phyloP scores from a whole-genome alignment of 805 yeast species.

The Wickerhamiella siamensis region DNA sequence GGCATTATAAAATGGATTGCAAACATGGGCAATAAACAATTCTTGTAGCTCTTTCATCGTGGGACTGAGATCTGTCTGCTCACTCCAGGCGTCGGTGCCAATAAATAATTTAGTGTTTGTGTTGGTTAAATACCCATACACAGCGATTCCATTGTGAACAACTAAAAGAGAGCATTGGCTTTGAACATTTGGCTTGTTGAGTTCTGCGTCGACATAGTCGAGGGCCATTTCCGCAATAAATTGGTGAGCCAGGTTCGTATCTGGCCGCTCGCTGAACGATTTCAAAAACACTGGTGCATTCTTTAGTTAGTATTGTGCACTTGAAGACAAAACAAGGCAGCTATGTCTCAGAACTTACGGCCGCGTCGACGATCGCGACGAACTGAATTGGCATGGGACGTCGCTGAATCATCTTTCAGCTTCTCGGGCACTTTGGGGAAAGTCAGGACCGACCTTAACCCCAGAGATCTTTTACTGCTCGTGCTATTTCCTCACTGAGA shows the following conservation, averaged over 20 bases:
- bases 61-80: slow-evolving; percentile 6
- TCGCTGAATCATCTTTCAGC: not conserved
- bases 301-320: not conserved
- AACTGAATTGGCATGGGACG: slow-evolving; percentile 11
- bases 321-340: too few species aligned
- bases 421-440: too few species aligned
- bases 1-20: slow-evolving; percentile 23
- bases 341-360: slow-evolving; percentile 2
- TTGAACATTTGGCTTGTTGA: slow-evolving; percentile 10
- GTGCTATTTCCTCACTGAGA: too few species aligned
- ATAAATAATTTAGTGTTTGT: slow-evolving; percentile 23
- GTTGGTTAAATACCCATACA: slow-evolving; percentile 24
- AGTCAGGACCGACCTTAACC: too few species aligned
- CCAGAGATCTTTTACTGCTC: too few species aligned
- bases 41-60: slow-evolving; percentile 17
- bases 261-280: slow-evolving; percentile 10
- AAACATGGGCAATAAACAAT: slow-evolving; percentile 21
- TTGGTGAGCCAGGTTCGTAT: slow-evolving; percentile 18
- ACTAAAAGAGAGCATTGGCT: slow-evolving; percentile 18
- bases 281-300: slow-evolving; percentile 12
- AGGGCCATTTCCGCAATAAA: slow-evolving; percentile 27
- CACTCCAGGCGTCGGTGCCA: slow-evolving; percentile 20
- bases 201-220: slow-evolving; percentile 22
- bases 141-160: slow-evolving; percentile 26
- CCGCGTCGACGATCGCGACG: slow-evolving; percentile 13